A percentile compares a stretch with the other conserved stretches of the same genome.
These are phyloP conservation scores for Gillenia trifoliata DNA, from an alignment of 306 rosid species.

Conservation along the genomic window DNA sequence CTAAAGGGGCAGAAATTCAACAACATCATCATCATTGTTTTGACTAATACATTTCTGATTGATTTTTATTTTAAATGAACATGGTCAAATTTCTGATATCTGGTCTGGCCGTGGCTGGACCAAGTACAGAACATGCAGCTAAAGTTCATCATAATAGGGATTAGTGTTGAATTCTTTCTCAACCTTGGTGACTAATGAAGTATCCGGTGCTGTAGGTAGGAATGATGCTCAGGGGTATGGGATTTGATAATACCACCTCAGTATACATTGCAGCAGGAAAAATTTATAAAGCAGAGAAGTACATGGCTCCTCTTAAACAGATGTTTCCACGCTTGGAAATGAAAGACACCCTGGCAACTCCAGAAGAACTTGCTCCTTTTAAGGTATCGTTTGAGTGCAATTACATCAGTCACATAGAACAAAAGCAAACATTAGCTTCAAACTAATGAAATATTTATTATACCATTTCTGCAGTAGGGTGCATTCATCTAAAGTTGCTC, in stretches of 20 bases:
- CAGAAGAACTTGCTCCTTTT: conserved; percentile 82
- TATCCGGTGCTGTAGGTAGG: conserved; percentile 61
- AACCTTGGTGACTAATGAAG: conserved; percentile 8
- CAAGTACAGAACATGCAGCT: not conserved
- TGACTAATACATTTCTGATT: not conserved
- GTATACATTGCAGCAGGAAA: conserved; percentile 90
- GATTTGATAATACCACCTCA: conserved; percentile 79
- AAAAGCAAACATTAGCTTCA: conserved; percentile 9
- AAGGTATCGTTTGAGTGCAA: conserved; percentile 44
- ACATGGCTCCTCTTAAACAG: conserved; percentile 89
- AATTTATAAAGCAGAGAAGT: conserved; percentile 76
- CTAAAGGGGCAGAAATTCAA: too few relatives aligned
- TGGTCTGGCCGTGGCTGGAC: not conserved
- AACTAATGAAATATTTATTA: conserved; percentile 12
- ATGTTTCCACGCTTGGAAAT: conserved; percentile 93
- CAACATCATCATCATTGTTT: not conserved
- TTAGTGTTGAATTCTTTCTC: not conserved
- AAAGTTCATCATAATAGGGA: not conserved
- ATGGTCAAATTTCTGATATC: not conserved
- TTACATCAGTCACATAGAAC: conserved; percentile 19
- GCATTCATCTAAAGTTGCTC: conserved; percentile 25
- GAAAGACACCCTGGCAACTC: conserved; percentile 67
- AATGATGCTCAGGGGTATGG: conserved; percentile 98
- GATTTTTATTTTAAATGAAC: not conserved
- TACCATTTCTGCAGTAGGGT: not conserved